These are phyloP conservation scores for Ramaria rubella DNA, from an alignment of 768 basidiomycete species.

Conservation along the genomic window DNA sequence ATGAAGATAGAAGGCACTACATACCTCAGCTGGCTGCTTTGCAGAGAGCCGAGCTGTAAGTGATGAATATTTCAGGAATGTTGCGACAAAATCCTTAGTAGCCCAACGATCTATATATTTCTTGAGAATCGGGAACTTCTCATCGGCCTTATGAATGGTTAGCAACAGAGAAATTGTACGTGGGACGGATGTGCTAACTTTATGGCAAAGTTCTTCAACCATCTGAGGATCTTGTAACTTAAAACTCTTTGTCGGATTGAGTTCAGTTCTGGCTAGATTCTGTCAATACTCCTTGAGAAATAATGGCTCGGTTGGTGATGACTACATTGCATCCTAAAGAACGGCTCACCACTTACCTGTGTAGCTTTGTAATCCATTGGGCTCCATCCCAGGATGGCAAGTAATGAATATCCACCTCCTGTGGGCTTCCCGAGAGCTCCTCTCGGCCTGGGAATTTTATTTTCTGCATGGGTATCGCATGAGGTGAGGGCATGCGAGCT, in stretches of 20 bases:
- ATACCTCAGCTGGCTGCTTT: too few relatives aligned
- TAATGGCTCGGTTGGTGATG: too few relatives aligned
- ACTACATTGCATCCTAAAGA: neutral
- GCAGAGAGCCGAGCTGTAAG: too few relatives aligned
- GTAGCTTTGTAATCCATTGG: neutral
- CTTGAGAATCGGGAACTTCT: neutral
- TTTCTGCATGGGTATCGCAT: too few relatives aligned
- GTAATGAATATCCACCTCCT: neutral
- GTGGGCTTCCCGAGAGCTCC: neutral
- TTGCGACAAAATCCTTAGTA: neutral
- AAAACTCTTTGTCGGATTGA: neutral
- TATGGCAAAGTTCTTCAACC: neutral
- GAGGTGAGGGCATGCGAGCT: too few relatives aligned
- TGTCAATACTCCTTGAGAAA: neutral
- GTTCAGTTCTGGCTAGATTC: neutral
- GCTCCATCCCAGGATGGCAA: neutral
- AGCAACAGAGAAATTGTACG: neutral
- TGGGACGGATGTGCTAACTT: neutral
- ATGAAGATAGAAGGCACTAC: too few relatives aligned
- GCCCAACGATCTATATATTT: neutral
- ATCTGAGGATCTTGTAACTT: neutral
- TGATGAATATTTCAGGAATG: neutral
- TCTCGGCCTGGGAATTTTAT: neutral
- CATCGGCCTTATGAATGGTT: neutral
- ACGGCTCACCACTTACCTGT: neutral